Evolutionary conservation across 2,329 filamentous ascomycete genomes (phyloP).

Genomic region (Ustulina deusta): DNA sequence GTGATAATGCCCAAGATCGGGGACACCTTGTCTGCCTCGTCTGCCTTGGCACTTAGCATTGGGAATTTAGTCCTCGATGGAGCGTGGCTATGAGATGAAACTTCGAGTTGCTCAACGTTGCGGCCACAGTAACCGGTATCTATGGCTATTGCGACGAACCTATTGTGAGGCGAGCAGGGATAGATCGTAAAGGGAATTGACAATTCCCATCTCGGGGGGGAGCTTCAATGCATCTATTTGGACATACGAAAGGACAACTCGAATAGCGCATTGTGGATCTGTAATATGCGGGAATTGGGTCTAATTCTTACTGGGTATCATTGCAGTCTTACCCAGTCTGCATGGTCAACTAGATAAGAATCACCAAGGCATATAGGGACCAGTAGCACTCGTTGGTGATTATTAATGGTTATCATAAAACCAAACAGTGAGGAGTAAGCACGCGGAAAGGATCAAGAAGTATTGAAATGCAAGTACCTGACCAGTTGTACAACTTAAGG

Average conservation of each 20-base stretch:
- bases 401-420: not conserved
- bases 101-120: not conserved
- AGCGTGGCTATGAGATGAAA: not conserved
- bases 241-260: not conserved
- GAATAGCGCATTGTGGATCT: not conserved
- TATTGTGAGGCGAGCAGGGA: not conserved
- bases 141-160: not conserved
- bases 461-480: not conserved
- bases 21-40: not conserved
- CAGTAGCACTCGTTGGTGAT: too few relatives aligned
- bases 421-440: not conserved
- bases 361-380: too few relatives aligned
- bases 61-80: not conserved
- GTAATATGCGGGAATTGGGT: not conserved
- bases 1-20: not conserved
- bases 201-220: not conserved
- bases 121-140: not conserved
- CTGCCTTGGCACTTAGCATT: not conserved
- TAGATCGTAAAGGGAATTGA: not conserved
- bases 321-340: not conserved
- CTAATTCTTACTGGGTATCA: not conserved
- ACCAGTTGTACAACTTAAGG: not conserved
- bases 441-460: not conserved
- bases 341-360: not conserved
- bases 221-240: constrained; percentile 1